Base-by-base conservation (phyloP, 139 green algal genomes). In the Medakamo hakoo region DNA sequence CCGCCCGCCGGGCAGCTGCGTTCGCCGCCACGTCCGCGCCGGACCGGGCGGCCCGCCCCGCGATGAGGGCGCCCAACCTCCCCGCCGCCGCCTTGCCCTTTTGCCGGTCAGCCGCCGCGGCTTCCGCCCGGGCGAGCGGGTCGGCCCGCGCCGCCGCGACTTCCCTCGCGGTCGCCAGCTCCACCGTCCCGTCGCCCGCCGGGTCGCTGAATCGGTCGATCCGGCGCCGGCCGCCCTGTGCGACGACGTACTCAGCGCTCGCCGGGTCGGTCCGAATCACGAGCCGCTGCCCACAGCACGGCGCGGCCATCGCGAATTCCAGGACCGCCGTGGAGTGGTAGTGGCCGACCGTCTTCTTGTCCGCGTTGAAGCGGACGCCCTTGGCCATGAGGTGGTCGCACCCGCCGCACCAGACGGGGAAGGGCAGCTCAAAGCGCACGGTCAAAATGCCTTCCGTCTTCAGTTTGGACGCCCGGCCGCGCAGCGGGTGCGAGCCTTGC, bases 341-440 rank as follows among this genome's bases (percentile, higher is more conserved):
- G 40, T 78, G 82, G 20, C 85, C 88, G 26, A 94, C 71, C 49
- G 76, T 55, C 76, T 90, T 90, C 83, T 98, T 98, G 71, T 97
- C 92, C 4, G 92, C 92, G 65, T 98, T 98, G 79, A 98, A 98
- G 57, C 92, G 84, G 59, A 96, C 92, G 28, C 86, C 92, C 74
- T 96, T 93, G 63, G 79, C 92, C 30, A 98, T 96, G 40, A 94
- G 80, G 68, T 94, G 76, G 28, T 69, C 61, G 69, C 92, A 98
- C 30, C 86, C 83, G 16, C 52, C 62, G 71, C 92, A 98, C 81
- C 83, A 94, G 14, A 97, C 86, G 67, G 94, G 86, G 83, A 95
- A 98, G 24, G 92, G 92, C 78, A 97, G 91, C 76, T 98, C 92
- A 71, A 98, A 98, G 30, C 76, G 72, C 58, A 98, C 95, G 66